These are phyloP conservation scores for Plantago elongata DNA, from an alignment of 257 asterid species.

Conservation along the genomic window DNA sequence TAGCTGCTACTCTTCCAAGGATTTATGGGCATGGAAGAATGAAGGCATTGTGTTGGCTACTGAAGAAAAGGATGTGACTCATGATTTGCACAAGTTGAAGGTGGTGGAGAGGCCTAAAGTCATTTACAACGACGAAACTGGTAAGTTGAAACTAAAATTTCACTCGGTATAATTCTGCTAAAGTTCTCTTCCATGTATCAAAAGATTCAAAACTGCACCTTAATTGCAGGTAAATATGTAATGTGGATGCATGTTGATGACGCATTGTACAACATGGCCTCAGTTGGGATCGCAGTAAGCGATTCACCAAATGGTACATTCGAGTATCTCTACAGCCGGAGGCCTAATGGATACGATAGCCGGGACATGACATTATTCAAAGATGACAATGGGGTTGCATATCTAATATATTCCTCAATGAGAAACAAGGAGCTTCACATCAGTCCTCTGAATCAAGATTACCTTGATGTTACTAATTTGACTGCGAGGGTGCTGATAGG, in stretches of 20 bases:
- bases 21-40: constrained; percentile 62
- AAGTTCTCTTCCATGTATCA: too few relatives aligned
- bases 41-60: constrained; percentile 58
- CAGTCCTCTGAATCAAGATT: constrained; percentile 39
- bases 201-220: too few relatives aligned
- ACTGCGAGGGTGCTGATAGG: constrained; percentile 46
- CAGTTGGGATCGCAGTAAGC: constrained; percentile 53
- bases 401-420: constrained; percentile 49
- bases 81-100: constrained; percentile 50
- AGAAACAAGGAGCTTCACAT: constrained; percentile 65
- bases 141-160: constrained; percentile 1
- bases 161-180: too few relatives aligned
- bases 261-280: constrained; percentile 51
- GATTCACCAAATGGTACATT: constrained; percentile 57
- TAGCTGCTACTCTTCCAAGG: constrained; percentile 60
- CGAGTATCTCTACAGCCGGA: constrained; percentile 36
- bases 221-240: constrained; percentile 30
- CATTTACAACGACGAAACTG: constrained; percentile 41
- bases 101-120: constrained; percentile 80
- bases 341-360: constrained; percentile 71
- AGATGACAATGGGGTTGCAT: constrained; percentile 53
- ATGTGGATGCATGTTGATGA: constrained; percentile 85
- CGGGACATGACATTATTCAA: constrained; percentile 67
- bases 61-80: constrained; percentile 30
- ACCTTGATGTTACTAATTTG: constrained; percentile 27